Conservation (phyloP, 148 eudicot species). For the Silene conica region DNA sequence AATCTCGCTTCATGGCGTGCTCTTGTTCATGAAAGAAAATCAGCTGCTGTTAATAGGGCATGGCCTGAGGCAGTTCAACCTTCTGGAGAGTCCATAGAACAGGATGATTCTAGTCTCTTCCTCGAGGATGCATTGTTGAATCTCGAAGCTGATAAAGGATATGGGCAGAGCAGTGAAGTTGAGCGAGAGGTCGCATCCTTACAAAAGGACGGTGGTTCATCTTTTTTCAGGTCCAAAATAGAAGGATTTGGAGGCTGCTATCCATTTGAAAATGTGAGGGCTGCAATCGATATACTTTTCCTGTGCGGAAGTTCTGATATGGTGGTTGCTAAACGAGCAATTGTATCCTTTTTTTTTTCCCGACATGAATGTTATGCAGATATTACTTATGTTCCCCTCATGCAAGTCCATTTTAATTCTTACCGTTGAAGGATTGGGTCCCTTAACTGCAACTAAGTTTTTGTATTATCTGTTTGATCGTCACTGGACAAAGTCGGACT, state of each 20-base stretch:
- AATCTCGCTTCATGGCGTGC: slow-evolving; percentile 56
- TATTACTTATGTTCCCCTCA: neutral
- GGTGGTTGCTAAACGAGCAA: slow-evolving; percentile 91
- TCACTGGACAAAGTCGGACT: slow-evolving; percentile 54
- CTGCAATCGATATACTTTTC: slow-evolving; percentile 79
- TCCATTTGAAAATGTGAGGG: slow-evolving; percentile 82
- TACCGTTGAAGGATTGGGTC: neutral
- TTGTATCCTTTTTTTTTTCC: slow-evolving; percentile 64
- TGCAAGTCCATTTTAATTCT: neutral
- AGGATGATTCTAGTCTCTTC: slow-evolving; percentile 54
- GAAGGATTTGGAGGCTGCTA: slow-evolving; percentile 72
- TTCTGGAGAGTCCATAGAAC: slow-evolving; percentile 32
- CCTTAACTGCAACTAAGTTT: slow-evolving; percentile 63
- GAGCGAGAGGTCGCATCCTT: slow-evolving; percentile 61
- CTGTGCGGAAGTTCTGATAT: slow-evolving; percentile 75
- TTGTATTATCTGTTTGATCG: slow-evolving; percentile 88
- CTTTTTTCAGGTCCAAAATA: slow-evolving; percentile 48
- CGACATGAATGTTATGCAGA: neutral
- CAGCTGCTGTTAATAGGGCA: slow-evolving; percentile 67
- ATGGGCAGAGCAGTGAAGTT: slow-evolving; percentile 31
- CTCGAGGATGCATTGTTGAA: slow-evolving; percentile 90
- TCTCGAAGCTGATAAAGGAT: slow-evolving; percentile 63
- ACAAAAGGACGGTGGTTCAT: slow-evolving; percentile 62
- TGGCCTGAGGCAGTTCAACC: slow-evolving; percentile 68
- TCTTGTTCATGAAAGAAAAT: slow-evolving; percentile 62